phyloP scores from a whole-genome alignment of 2,329 filamentous ascomycete genomes.

The Cadophora luteo-olivacea region DNA sequence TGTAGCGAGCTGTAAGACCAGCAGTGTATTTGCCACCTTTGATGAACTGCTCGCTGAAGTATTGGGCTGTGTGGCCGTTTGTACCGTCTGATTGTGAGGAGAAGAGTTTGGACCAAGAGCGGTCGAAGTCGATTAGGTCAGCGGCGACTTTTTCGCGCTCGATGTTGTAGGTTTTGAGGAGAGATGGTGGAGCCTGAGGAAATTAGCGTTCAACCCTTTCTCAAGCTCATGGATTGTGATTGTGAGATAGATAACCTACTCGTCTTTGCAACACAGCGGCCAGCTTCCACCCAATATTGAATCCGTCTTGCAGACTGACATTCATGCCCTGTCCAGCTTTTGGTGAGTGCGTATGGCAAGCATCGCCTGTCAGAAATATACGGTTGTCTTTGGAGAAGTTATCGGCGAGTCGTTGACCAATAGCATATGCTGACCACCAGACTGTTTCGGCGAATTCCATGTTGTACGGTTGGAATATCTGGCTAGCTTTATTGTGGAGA shows the following conservation, averaged over 20 bases:
- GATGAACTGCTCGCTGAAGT: slow-evolving; percentile 63
- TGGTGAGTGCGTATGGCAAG: slow-evolving; percentile 65
- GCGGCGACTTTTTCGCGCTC: slow-evolving; percentile 59
- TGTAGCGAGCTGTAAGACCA: slow-evolving; percentile 62
- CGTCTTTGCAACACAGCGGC: slow-evolving; percentile 54
- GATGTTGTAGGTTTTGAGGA: slow-evolving; percentile 59
- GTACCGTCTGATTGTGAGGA: slow-evolving; percentile 49
- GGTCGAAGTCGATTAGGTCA: slow-evolving; percentile 67
- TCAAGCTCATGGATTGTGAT: neutral
- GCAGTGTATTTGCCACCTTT: slow-evolving; percentile 65
- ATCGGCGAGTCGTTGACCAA: slow-evolving; percentile 65
- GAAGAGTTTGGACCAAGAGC: slow-evolving; percentile 59
- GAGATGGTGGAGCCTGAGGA: slow-evolving; percentile 37
- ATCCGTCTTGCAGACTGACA: slow-evolving; percentile 63
- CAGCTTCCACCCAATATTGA: slow-evolving; percentile 68
- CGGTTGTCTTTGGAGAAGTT: slow-evolving; percentile 60
- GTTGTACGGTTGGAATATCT: slow-evolving; percentile 39
- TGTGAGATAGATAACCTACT: slow-evolving; percentile 37
- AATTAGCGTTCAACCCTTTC: neutral
- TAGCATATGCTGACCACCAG: slow-evolving; percentile 66
- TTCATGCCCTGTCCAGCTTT: slow-evolving; percentile 69
- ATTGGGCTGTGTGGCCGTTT: slow-evolving; percentile 49
- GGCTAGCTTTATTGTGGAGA: slow-evolving; percentile 57
- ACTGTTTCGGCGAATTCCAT: slow-evolving; percentile 35
- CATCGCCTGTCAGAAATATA: slow-evolving; percentile 62